Base-by-base conservation (phyloP, 441 rosid species). In the Populus hybrid region DNA sequence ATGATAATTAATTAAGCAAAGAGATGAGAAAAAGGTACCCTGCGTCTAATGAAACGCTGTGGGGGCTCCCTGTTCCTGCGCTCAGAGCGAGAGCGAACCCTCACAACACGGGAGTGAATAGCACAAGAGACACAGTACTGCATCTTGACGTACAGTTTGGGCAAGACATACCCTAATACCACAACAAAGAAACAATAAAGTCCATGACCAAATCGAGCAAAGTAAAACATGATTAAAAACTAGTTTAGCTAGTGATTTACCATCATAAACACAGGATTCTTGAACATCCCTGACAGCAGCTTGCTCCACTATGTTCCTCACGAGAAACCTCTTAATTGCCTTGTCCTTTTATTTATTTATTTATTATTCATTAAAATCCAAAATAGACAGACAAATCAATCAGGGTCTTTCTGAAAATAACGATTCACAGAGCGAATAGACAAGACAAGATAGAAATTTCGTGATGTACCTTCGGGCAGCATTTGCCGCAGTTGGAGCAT, bases 251-350 rank as follows among this genome's bases (percentile, higher is more conserved):
- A 3, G 32, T 2, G 14, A 4, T 8, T 57, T 78, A 95, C 97
- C 79, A 9, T 94, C 99, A 81, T 90, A 90, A 69, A 92, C 94
- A 30, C 98, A 92, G 5, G 99, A 89, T 57, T 95, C 99, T 71
- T 95, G 99, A 50, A 95, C 92, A 75, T 93, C 98, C 81, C 99
- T 92, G 8, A 95, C 97, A 0, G 95, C 98, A 68, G 98, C 99
- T 34, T 94, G 99, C 79, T 95, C 97, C 10, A 91, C 98, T 20
- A 95, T 95, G 92, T 94, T 95, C 89, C 97, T 94, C 76, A 90
- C 98, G 8, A 94, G 84, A 78, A 94, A 92, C 80, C 99, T 92
- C 90, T 95, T 95, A 54, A 94, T 92, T 0, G 98, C 93, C 86
- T 95, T 95, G 71, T 95, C 98, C 97, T 91, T 24, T 24, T 24